Base-by-base conservation (phyloP, 2,329 filamentous ascomycete genomes). In the Ophiocordyceps camponoti-rufipedis region DNA sequence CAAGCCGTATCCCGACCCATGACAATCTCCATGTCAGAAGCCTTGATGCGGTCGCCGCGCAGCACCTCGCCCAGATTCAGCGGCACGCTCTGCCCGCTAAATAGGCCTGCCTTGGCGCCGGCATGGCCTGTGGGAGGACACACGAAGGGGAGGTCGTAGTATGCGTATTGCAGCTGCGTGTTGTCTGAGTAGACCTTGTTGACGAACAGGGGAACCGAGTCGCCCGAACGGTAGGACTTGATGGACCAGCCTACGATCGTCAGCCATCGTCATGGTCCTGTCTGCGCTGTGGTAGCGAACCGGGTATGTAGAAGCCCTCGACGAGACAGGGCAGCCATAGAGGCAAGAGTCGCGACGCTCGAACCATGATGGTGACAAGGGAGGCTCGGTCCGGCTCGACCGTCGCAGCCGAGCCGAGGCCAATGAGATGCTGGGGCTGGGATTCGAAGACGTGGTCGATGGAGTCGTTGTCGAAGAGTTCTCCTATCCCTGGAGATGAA, bases 161-260 rank as follows among this genome's bases (percentile, higher is more conserved):
- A 94, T 53, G 85, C 85, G 74, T 87, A 93, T 61, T 93, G 85
- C n/a, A 94, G 68, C 59, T 91, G 82, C 8, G 84, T 91, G 55
- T 84, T 80, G 63, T 93, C 86, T 46, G 85, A 93, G 62, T 88
- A 93, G 54, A 88, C 80, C 62, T 94, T 94, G 67, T 94, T 94
- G 51, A 91, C 83, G 46, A 89, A 78, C n/a, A 94, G 70, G 1
- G 86, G 85, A 38, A 94, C 82, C 11, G 77, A 69, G 53, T 93
- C 82, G 59, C 77, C 74, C 51, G 87, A 75, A 52, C 71, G 72
- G 59, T 93, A 93, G 56, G 77, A 85, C 57, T 80, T 82, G 56
- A 88, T 78, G 6, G 86, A 93, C 71, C 83, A 91, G 52, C 86
- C 86, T 71, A 51, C 8, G 18, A 38, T 23, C 3, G 35, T 28